These are phyloP conservation scores for Trichoderma sp. DNA, from an alignment of 2,329 filamentous ascomycete genomes.

Conservation along the genomic window DNA sequence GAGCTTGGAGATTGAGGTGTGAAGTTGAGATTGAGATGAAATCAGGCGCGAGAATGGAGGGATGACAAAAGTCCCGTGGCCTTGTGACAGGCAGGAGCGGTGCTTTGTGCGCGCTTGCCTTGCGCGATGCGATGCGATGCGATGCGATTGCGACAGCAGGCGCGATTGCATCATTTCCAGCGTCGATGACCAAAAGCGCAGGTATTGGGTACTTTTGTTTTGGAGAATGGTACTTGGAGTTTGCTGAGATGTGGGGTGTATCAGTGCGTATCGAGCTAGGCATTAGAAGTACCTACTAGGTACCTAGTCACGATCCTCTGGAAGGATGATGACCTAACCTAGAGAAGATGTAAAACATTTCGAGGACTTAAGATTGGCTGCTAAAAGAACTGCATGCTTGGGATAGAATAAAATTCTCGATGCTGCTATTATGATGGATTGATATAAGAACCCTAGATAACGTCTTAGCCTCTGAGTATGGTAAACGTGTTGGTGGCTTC, in stretches of 20 bases:
- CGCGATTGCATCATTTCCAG: conserved; percentile 13
- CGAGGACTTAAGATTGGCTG: neutral
- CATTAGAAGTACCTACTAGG: neutral
- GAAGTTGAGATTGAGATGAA: neutral
- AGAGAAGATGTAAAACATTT: neutral
- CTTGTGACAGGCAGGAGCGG: neutral
- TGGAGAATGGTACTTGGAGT: neutral
- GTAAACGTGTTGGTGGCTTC: neutral
- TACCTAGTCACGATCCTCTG: too few species aligned
- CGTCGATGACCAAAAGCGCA: neutral
- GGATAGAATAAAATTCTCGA: neutral
- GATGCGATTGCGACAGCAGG: conserved; percentile 3
- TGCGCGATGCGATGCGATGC: neutral
- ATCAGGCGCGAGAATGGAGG: neutral
- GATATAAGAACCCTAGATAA: too few species aligned
- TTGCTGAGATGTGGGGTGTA: neutral
- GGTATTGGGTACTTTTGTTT: neutral
- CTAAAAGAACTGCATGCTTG: neutral
- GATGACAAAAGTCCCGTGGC: neutral
- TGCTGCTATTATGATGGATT: neutral
- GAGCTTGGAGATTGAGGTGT: neutral
- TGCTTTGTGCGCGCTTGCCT: neutral
- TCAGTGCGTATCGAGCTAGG: neutral
- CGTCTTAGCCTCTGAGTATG: neutral
- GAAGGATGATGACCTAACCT: neutral